Percentiles rank a stretch among this genome's conserved stretches.
These are phyloP conservation scores for Phanerochaete sordida DNA, from an alignment of 768 basidiomycete genomes.

Conservation along the genomic window DNA sequence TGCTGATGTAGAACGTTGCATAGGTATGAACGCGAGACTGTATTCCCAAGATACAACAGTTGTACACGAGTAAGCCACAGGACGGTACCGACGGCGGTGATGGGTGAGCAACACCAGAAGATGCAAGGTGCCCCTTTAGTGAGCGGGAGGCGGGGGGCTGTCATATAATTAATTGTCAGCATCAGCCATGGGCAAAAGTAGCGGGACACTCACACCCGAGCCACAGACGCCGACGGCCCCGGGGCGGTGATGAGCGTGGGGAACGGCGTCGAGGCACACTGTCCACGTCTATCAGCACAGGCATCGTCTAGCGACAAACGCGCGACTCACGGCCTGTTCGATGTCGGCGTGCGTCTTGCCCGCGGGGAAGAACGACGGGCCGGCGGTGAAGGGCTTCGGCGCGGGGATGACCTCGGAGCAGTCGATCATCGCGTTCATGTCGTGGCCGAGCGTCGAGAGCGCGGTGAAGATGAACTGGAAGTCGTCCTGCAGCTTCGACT, in stretches of 20 bases:
- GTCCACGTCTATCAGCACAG: background rate
- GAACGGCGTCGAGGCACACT: slow-evolving; percentile 20
- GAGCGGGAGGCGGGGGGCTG: no score
- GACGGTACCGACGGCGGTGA: no score
- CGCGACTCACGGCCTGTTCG: slow-evolving; percentile 14
- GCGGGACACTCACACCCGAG: slow-evolving; percentile 10
- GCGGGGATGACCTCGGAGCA: slow-evolving; percentile 14
- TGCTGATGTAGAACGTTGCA: no score
- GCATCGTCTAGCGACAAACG: no score
- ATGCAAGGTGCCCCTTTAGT: no score
- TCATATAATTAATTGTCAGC: no score
- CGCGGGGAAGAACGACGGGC: slow-evolving; percentile 18
- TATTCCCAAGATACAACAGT: no score
- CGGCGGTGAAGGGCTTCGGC: background rate
- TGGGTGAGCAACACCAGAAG: no score
- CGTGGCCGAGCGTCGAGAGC: slow-evolving; percentile 18
- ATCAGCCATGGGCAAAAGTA: no score
- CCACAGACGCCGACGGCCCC: slow-evolving; percentile 11
- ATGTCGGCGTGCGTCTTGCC: slow-evolving; percentile 23
- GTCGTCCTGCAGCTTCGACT: slow-evolving; percentile 14
- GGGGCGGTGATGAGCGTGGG: slow-evolving; percentile 26
- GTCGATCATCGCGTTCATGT: slow-evolving; percentile 11
- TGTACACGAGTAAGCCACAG: no score
- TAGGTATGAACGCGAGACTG: no score
- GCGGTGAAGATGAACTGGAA: slow-evolving; percentile 13